Conservation (phyloP, 176 grass and related monocot genomes). For the Carex myosuroides region DNA sequence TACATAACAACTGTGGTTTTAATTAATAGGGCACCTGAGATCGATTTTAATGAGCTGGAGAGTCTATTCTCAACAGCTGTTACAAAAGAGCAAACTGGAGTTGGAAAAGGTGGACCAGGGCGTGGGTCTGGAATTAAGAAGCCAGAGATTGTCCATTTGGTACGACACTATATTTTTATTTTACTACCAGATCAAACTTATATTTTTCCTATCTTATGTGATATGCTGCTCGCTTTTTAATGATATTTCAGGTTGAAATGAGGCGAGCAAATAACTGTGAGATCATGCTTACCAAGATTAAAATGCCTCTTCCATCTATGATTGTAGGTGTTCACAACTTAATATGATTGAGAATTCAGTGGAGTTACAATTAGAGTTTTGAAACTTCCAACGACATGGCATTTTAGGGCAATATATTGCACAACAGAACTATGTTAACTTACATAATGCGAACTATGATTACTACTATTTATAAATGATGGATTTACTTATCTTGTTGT, state of each 20-base stretch:
- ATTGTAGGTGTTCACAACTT: slow-evolving; percentile 59
- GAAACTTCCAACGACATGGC: background rate
- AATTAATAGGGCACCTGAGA: slow-evolving; percentile 61
- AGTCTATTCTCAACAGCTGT: slow-evolving; percentile 63
- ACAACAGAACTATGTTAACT: background rate
- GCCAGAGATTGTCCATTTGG: slow-evolving; percentile 87
- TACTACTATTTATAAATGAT: background rate
- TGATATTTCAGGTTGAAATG: slow-evolving; percentile 83
- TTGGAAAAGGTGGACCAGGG: slow-evolving; percentile 55
- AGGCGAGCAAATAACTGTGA: slow-evolving; percentile 97
- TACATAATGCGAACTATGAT: slow-evolving; percentile 16
- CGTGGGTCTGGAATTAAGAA: slow-evolving; percentile 67
- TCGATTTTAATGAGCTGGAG: slow-evolving; percentile 72
- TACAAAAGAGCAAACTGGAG: slow-evolving; percentile 37
- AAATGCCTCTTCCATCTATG: slow-evolving; percentile 99
- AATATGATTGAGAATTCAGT: background rate
- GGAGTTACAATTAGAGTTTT: slow-evolving; percentile 6
- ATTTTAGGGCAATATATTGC: background rate
- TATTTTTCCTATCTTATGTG: background rate
- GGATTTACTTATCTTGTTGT: slow-evolving; percentile 11
- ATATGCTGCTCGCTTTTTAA: background rate
- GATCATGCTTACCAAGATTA: slow-evolving; percentile 99
- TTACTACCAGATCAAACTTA: slow-evolving; percentile 5
- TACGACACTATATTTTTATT: slow-evolving; percentile 25
- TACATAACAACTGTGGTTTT: background rate